phyloP scores from a whole-genome alignment of 139 green algal genomes.

The Coelastrella sp. region DNA sequence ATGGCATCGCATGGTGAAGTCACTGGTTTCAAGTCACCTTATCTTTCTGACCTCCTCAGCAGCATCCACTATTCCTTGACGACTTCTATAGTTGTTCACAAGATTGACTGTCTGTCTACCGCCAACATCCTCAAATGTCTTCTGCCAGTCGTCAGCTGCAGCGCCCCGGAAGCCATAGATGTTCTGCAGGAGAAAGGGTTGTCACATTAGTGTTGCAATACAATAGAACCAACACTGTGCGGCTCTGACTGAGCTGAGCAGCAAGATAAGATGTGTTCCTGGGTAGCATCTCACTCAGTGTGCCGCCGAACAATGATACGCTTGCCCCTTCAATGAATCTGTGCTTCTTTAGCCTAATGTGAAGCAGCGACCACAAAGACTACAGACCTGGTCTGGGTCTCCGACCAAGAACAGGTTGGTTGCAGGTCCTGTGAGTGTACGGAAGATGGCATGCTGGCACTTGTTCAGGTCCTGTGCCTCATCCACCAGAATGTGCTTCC shows the following conservation, averaged over 20 bases:
- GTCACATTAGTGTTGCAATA: neutral
- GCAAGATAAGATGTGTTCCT: too few species aligned
- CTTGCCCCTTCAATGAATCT: neutral
- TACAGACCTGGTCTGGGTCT: conserved; percentile 78
- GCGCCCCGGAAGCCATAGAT: conserved; percentile 82
- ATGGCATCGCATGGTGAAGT: too few species aligned
- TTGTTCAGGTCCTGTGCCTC: conserved; percentile 77
- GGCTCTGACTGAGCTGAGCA: neutral
- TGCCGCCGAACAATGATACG: neutral
- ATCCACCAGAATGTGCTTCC: conserved; percentile 61
- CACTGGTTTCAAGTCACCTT: too few species aligned
- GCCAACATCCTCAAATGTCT: neutral
- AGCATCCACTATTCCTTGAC: neutral
- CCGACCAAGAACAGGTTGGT: conserved; percentile 82
- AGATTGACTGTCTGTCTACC: conserved; percentile 23
- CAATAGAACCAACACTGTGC: neutral
- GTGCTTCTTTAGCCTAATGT: neutral
- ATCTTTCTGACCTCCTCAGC: conserved; percentile 3
- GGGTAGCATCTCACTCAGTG: too few species aligned
- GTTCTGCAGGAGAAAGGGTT: conserved; percentile 12
- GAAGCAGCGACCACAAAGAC: neutral
- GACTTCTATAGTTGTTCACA: conserved; percentile 52
- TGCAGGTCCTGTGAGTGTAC: conserved; percentile 45
- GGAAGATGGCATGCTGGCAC: conserved; percentile 73
- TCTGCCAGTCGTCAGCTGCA: conserved; percentile 30